Base-by-base conservation (phyloP, 2,329 filamentous ascomycete genomes). In the Pseudogymnoascus sp. region DNA sequence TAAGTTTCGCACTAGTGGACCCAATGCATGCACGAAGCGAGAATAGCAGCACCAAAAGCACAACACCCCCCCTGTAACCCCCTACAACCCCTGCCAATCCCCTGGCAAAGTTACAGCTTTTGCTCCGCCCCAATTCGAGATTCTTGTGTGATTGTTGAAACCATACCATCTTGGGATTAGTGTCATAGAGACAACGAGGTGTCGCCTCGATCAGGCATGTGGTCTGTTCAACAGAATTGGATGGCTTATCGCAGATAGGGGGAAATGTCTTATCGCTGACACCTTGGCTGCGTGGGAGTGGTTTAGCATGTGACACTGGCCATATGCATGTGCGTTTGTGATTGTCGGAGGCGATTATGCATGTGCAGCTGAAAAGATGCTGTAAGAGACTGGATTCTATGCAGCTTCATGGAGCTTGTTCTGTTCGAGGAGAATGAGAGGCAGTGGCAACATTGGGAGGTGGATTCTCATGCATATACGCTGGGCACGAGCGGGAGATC, bases 1-100 rank as follows among this genome's bases (percentile, higher is more conserved):
- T 54, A 54, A 54, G 44, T 31, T 54, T 54, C 44, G 44, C 44
- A 33, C 44, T 54, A 54, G 44, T 54, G 44, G 44, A 54, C 44
- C 44, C 26, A 54, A 54, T 54, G n/a, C 44, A 54, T 50, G 44
- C 26, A 31, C 7, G 13, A 31, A 31, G 44, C 44, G 44, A 50
- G 26, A 29, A 15, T 37, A n/a, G 36, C 13, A n/a, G 36, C 36
- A 37, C 13, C 21, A 21, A 21, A 21, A 21, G 21, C 21, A 21
- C 21, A 21, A 21, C 21, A 21, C 21, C 21, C 21, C 21, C 21
- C 21, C 21, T 21, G 21, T 21, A 21, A 21, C 21, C 21, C 21
- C 21, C 21, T 21, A 21, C 21, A 21, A 21, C 21, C 21, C 21
- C 21, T 21, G 21, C 21, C 21, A 21, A 21, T 21, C 21, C 21